Evolutionary conservation across 2,329 filamentous ascomycete species (phyloP).

Genomic region (Pyrenochaeta sp.): DNA sequence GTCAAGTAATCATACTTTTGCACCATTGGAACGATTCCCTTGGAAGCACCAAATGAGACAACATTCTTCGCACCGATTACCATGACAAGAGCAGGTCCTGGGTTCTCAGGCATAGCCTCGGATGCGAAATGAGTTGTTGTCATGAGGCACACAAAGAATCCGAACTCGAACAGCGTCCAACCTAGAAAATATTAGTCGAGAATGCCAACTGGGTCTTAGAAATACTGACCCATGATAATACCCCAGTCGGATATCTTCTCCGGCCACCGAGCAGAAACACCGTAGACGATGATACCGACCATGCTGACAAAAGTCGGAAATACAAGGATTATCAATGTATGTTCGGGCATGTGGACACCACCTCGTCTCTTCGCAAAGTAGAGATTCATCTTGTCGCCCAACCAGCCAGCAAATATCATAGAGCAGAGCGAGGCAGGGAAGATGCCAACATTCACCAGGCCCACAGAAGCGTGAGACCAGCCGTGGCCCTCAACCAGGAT

Average conservation of each 20-base stretch:
- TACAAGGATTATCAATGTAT: constrained; percentile 1
- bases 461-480: not conserved
- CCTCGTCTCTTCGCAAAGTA: not conserved
- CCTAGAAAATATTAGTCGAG: too few species aligned
- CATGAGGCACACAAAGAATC: constrained; percentile 1
- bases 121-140: constrained; percentile 4
- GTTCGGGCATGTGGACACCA: constrained; percentile 8
- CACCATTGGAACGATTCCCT: constrained; percentile 3
- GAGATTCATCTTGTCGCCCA: not conserved
- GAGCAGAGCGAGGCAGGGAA: not conserved
- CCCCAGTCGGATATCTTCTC: too few species aligned
- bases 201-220: too few species aligned
- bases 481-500: constrained; percentile 2
- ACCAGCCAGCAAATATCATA: not conserved
- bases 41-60: constrained; percentile 4
- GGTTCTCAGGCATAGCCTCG: constrained; percentile 2
- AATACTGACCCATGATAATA: too few species aligned
- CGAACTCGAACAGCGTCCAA: constrained; percentile 6
- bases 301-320: not conserved
- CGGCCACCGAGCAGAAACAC: constrained; percentile 1
- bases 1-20: constrained; percentile 1
- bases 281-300: constrained; percentile 5
- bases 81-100: constrained; percentile 3
- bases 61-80: constrained; percentile 7
- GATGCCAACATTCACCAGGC: constrained; percentile 1